Evolutionary conservation across 495 filamentous ascomycete genomes (phyloP), one percentile per base, ranked within the genome.

Genomic region (Lasiosphaeria miniovina): DNA sequence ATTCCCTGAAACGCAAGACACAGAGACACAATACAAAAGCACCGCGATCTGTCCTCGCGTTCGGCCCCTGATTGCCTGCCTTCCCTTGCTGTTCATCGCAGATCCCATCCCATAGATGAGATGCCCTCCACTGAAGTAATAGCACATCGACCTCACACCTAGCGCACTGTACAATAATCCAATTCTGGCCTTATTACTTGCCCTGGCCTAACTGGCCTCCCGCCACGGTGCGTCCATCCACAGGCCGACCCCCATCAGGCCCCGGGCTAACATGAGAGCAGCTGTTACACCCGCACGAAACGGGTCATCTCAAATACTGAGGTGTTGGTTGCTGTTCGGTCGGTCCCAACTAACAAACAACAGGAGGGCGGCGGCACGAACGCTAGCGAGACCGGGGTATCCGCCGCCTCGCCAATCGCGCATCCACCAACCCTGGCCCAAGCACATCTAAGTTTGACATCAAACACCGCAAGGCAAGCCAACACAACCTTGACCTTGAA

Each of bases 391-490:
- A 36, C 12, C 53, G 36, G 17, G 41, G 24, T 17, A 31, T 35
- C 36, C 52, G 52, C 43, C 34, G 52, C 43, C 34, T 41, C 48
- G 55, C 49, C 32, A 54, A 49, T 49, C 53, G 52, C 45, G 15
- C 55, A 51, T 61, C 59, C 35, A 46, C 15, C 24, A 17, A 57
- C 45, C 51, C 58, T 56, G 55, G 55, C 38, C 56, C 49, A 33
- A 58, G 52, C 41, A 54, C 50, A 46, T 58, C 56, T 52, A 52
- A 36, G 38, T 54, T 58, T 54, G 46, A 60, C 61, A 51, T 45
- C 53, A 57, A 49, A 57, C 58, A 50, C 53, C 38, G 15, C 43
- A 46, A 5, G 43, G 43, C 43, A 46, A 46, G 43, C 43, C 43
- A 46, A 46, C 43, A 46, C 43, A n/a, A 46, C 15, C 11, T 46